phyloP scores from a whole-genome alignment of 2,329 filamentous ascomycete species.

The Daldinia sp. region DNA sequence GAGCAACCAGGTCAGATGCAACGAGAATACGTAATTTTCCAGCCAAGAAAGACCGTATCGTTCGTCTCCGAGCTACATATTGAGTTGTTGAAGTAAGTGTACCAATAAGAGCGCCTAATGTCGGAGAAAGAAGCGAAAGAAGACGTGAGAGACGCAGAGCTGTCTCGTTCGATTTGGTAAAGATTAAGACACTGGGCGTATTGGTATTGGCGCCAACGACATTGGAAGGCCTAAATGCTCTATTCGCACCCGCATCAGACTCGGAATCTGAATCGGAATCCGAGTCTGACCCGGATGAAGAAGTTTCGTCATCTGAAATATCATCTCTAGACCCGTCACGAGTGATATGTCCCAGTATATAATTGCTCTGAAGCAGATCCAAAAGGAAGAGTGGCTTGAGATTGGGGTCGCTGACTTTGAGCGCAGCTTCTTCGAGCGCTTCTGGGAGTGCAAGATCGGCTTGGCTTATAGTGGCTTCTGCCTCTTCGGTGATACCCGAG shows the following conservation, averaged over 20 bases:
- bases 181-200: constrained; percentile 74
- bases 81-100: constrained; percentile 83
- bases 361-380: constrained; percentile 73
- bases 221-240: constrained; percentile 17
- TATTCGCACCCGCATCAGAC: constrained; percentile 50
- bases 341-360: constrained; percentile 55
- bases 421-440: constrained; percentile 71
- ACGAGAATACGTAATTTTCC: constrained; percentile 79
- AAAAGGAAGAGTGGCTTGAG: constrained; percentile 89
- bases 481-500: constrained; percentile 50
- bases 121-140: constrained; percentile 73
- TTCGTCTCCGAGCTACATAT: constrained; percentile 76
- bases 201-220: constrained; percentile 14
- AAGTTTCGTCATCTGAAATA: constrained; percentile 52
- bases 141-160: constrained; percentile 89
- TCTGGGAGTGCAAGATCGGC: constrained; percentile 69
- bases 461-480: constrained; percentile 55
- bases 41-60: constrained; percentile 73
- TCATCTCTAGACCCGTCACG: constrained; percentile 30
- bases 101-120: constrained; percentile 68
- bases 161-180: constrained; percentile 90
- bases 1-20: constrained; percentile 91
- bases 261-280: constrained; percentile 52
- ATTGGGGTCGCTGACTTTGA: constrained; percentile 75
- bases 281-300: constrained; percentile 52